phyloP scores from a whole-genome alignment of 2,329 filamentous ascomycete genomes.

The Paecilomyces niveus region DNA sequence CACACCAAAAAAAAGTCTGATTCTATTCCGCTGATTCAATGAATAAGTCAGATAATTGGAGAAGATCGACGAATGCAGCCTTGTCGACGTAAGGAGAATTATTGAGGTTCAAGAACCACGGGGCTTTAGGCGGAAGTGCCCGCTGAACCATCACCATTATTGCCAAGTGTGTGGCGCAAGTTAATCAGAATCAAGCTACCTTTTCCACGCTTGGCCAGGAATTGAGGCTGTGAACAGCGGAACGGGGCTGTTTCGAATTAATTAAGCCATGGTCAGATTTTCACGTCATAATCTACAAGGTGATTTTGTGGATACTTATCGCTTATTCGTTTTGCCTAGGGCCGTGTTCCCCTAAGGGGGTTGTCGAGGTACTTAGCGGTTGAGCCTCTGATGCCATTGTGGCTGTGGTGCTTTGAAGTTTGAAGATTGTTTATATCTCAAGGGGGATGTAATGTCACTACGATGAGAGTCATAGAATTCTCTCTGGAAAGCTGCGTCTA shows the following conservation, averaged over 20 bases:
- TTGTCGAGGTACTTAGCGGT: not conserved
- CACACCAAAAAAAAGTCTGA: conserved; percentile 5
- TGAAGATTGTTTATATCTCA: not conserved
- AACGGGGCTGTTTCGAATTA: not conserved
- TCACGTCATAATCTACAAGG: not conserved
- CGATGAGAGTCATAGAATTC: not conserved
- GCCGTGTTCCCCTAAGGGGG: not conserved
- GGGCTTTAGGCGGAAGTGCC: not conserved
- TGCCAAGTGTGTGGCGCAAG: not conserved
- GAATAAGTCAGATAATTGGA: not conserved
- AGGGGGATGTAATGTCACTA: not conserved
- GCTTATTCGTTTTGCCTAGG: not conserved
- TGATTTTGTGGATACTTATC: not conserved
- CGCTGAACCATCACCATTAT: not conserved
- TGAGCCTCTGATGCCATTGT: not conserved
- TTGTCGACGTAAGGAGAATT: not conserved
- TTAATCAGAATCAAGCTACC: not conserved
- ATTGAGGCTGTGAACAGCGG: not conserved
- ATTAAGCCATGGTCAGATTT: not conserved
- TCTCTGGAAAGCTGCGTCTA: not conserved
- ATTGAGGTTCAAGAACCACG: not conserved
- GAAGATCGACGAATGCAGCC: not conserved
- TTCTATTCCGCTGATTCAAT: conserved; percentile 14
- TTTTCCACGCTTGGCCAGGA: not conserved
- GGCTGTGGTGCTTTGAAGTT: not conserved